Percentiles rank a stretch among this genome's conserved stretches.
Conservation (phyloP, 768 basidiomycete genomes). For the Amylocystis lapponica region DNA sequence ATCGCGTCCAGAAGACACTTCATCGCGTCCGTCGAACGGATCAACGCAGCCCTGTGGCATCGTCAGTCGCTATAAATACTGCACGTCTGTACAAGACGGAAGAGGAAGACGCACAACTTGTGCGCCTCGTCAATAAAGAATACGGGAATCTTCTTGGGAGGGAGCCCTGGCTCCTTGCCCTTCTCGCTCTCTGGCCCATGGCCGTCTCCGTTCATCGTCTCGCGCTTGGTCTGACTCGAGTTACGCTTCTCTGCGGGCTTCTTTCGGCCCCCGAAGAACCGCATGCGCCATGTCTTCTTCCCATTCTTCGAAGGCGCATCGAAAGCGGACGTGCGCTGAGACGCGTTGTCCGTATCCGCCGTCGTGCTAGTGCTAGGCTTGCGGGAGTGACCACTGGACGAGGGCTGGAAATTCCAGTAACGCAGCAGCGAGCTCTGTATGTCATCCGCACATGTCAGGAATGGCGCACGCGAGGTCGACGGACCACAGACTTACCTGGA, state of each 20-base stretch:
- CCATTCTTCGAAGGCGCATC: conserved; percentile 4
- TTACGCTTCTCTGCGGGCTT: conserved; percentile 7
- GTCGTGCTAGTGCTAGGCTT: conserved; percentile 6
- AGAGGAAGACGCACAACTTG: conserved; percentile 48
- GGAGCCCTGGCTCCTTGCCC: conserved; percentile 28
- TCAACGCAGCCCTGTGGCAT: conserved; percentile 54
- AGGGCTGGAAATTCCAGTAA: conserved; percentile 64
- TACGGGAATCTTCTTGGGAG: conserved; percentile 66
- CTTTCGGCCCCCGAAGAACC: conserved; percentile 13
- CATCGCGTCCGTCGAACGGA: conserved; percentile 76
- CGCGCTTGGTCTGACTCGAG: conserved; percentile 8
- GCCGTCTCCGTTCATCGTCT: conserved; percentile 19
- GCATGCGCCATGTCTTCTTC: conserved; percentile 12
- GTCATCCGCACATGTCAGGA: conserved; percentile 47
- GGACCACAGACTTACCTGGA: conserved; percentile 46
- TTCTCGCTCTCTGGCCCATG: conserved; percentile 30
- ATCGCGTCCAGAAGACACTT: conserved; percentile 81
- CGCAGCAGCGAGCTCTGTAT: conserved; percentile 59
- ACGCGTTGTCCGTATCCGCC: conserved; percentile 4
- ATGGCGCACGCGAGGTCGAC: not conserved
- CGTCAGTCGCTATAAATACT: not conserved
- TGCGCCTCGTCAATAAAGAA: conserved; percentile 87
- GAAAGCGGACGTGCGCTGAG: conserved; percentile 1
- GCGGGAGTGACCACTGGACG: conserved; percentile 1
- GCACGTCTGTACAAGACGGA: not conserved